Evolutionary conservation across 2,329 filamentous ascomycete genomes (phyloP).

Genomic region (Diaporthe nobilis): DNA sequence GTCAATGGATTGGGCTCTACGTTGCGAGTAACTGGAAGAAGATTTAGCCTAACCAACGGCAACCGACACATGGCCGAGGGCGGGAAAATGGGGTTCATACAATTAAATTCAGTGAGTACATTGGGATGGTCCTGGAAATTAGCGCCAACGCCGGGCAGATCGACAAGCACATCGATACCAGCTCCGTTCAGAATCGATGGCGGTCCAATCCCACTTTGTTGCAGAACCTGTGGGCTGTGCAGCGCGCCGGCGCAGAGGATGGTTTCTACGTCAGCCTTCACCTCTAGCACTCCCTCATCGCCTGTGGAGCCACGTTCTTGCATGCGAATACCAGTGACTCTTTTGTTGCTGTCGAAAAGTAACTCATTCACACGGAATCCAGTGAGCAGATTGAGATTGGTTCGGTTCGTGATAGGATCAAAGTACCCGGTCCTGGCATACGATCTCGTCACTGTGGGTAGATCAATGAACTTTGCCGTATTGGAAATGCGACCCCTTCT

Average conservation of each 20-base stretch:
- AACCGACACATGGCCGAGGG: not conserved
- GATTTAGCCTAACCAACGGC: not conserved
- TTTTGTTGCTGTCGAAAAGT: not conserved
- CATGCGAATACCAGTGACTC: not conserved
- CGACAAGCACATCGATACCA: not conserved
- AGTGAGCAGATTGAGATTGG: not conserved
- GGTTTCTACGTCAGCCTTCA: not conserved
- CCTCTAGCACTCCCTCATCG: not conserved
- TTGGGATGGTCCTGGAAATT: not conserved
- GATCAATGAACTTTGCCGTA: not conserved
- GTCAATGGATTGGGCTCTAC: not conserved
- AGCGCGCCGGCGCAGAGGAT: not conserved
- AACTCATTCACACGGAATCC: not conserved
- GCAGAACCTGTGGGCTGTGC: constrained; percentile 1
- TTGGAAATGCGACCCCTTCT: not conserved
- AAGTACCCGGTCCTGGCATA: constrained; percentile 3
- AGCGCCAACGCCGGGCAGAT: not conserved
- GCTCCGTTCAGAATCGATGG: not conserved
- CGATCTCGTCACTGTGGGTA: not conserved
- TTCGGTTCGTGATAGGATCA: not conserved
- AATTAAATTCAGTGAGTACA: not conserved
- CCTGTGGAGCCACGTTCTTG: not conserved
- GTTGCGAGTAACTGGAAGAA: not conserved
- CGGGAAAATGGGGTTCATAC: not conserved
- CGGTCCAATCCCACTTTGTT: not conserved